Percentiles rank a stretch among this genome's conserved stretches.
phyloP scores from a whole-genome alignment of 345 rosid genomes.

The Noccaea caerulescens region DNA sequence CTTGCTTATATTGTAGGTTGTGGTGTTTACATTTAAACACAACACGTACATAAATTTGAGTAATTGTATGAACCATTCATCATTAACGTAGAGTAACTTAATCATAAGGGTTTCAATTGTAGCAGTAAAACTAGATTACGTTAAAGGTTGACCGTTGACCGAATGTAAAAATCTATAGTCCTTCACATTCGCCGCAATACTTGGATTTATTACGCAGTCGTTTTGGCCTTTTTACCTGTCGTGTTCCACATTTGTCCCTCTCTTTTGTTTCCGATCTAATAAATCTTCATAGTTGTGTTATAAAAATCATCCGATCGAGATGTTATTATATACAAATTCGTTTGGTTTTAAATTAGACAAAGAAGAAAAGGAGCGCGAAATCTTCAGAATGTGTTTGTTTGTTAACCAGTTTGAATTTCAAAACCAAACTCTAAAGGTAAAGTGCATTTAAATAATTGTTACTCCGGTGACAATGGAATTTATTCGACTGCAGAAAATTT shows the following conservation, averaged over 20 bases:
- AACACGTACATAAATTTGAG: background rate
- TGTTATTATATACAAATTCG: slow-evolving; percentile 9
- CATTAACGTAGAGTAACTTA: background rate
- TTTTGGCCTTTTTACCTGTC: slow-evolving; percentile 36
- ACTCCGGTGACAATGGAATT: slow-evolving; percentile 44
- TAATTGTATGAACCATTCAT: slow-evolving; percentile 8
- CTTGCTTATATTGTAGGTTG: background rate
- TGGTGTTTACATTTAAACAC: slow-evolving; percentile 4
- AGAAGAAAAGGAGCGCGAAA: slow-evolving; percentile 33
- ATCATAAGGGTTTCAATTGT: slow-evolving; percentile 7
- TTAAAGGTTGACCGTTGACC: slow-evolving; percentile 24
- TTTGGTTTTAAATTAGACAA: background rate
- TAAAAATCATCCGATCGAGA: slow-evolving; percentile 4
- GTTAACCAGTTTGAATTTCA: slow-evolving; percentile 36
- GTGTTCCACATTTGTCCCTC: slow-evolving; percentile 38
- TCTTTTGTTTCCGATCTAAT: slow-evolving; percentile 23
- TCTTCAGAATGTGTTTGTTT: slow-evolving; percentile 30
- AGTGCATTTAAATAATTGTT: slow-evolving; percentile 34
- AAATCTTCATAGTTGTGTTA: background rate
- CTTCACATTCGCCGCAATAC: slow-evolving; percentile 37
- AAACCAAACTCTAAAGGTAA: slow-evolving; percentile 25
- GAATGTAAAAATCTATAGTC: slow-evolving; percentile 22
- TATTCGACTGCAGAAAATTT: slow-evolving; percentile 45
- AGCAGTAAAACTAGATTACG: background rate
- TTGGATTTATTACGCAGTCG: slow-evolving; percentile 34